phyloP scores from a whole-genome alignment of 371 early-diverging fungal genomes.

The Basidiobolus meristosporus region DNA sequence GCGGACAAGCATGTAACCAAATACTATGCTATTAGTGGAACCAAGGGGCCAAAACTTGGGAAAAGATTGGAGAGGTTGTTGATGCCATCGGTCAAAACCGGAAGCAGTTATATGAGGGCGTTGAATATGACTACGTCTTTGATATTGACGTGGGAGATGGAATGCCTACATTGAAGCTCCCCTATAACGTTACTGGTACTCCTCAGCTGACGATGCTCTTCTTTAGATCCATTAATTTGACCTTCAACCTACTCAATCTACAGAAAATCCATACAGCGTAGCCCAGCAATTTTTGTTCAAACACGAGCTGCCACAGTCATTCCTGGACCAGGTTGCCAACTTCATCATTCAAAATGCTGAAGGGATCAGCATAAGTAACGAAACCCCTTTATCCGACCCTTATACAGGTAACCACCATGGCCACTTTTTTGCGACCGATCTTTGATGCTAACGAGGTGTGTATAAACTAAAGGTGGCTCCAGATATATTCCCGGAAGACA shows the following conservation, averaged over 20 bases:
- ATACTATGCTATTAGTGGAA: slow-evolving; percentile 36
- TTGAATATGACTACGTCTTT: slow-evolving; percentile 95
- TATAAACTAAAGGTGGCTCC: too few species aligned
- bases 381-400: too few species aligned
- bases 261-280: slow-evolving; percentile 83
- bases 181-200: slow-evolving; percentile 66
- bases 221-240: slow-evolving; percentile 1
- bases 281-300: slow-evolving; percentile 77
- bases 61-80: slow-evolving; percentile 87
- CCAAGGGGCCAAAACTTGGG: slow-evolving; percentile 40
- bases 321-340: slow-evolving; percentile 79
- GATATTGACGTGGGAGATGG: slow-evolving; percentile 85
- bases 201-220: neutral
- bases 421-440: too few species aligned
- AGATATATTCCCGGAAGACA: too few species aligned
- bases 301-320: slow-evolving; percentile 60
- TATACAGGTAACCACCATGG: too few species aligned
- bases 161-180: slow-evolving; percentile 67
- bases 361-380: too few species aligned
- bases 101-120: slow-evolving; percentile 65
- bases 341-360: slow-evolving; percentile 80
- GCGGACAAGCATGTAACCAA: neutral
- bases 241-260: neutral
- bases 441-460: too few species aligned
- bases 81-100: slow-evolving; percentile 60